A percentile compares a stretch with the other conserved stretches of the same genome.
phyloP scores from a whole-genome alignment of 1,284 basidiomycete species.

The Tilletia horrida region DNA sequence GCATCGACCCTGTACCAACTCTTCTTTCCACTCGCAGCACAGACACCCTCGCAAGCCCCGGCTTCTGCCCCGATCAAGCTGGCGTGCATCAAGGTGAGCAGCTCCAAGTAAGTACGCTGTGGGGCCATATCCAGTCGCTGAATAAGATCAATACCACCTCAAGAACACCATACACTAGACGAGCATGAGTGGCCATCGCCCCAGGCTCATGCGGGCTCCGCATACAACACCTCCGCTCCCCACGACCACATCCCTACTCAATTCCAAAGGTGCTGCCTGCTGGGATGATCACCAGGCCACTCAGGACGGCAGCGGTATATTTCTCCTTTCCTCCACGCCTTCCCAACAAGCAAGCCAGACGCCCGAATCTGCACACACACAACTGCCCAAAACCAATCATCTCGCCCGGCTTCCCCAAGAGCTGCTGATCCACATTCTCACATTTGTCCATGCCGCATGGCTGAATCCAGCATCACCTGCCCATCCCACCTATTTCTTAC shows the following conservation, averaged over 20 bases:
- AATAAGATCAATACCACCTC: too few species aligned
- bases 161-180: too few species aligned
- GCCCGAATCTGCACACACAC: neutral
- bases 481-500: neutral
- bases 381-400: neutral
- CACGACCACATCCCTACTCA: slow-evolving; percentile 3
- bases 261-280: neutral
- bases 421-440: slow-evolving; percentile 5
- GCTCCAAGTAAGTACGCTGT: too few species aligned
- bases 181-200: neutral
- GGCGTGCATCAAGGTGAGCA: too few species aligned
- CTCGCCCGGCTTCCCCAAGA: slow-evolving; percentile 5
- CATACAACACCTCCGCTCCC: neutral
- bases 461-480: neutral
- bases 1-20: too few species aligned
- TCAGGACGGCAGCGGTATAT: neutral
- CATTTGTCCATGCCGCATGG: neutral
- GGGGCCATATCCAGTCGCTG: too few species aligned
- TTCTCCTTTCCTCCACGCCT: neutral
- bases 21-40: too few species aligned
- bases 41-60: too few species aligned
- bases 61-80: too few species aligned
- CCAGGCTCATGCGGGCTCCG: slow-evolving; percentile 11
- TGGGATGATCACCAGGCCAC: neutral
- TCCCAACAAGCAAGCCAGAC: neutral